A percentile compares a stretch with the other conserved stretches of the same genome.
phyloP scores from a whole-genome alignment of 208 protist species.

The Trichomonas tenax region DNA sequence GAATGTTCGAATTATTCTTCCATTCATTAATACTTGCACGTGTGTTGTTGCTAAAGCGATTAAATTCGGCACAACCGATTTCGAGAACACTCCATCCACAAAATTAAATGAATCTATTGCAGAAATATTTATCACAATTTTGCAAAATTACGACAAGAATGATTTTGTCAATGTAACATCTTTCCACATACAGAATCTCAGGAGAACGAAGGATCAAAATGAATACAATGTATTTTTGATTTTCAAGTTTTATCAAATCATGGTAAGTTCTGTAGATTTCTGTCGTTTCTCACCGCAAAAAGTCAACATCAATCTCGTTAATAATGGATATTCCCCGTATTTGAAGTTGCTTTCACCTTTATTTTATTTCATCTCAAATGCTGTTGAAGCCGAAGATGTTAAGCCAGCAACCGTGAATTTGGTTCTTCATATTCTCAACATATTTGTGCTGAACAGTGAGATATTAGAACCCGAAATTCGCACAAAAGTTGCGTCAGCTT shows the following conservation, averaged over 20 bases:
- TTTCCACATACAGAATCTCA: background rate
- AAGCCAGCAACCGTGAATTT: background rate
- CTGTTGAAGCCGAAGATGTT: background rate
- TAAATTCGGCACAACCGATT: background rate
- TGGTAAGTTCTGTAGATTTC: background rate
- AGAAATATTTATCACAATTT: background rate
- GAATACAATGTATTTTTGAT: background rate
- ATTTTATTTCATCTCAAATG: background rate
- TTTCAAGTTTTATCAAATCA: background rate
- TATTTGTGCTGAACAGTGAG: background rate
- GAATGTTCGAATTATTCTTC: background rate
- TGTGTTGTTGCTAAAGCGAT: background rate
- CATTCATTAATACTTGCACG: background rate
- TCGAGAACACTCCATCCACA: background rate
- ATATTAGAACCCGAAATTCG: background rate
- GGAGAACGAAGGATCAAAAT: background rate
- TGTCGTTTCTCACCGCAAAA: background rate
- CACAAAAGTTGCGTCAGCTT: background rate
- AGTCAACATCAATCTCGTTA: background rate
- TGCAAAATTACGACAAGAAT: background rate
- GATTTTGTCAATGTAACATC: background rate
- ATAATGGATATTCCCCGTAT: background rate
- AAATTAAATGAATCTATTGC: background rate
- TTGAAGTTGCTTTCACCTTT: background rate
- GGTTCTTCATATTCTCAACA: background rate